These are phyloP conservation scores for Puya raimondii DNA, from an alignment of 176 grass and related monocot species.

Conservation along the genomic window DNA sequence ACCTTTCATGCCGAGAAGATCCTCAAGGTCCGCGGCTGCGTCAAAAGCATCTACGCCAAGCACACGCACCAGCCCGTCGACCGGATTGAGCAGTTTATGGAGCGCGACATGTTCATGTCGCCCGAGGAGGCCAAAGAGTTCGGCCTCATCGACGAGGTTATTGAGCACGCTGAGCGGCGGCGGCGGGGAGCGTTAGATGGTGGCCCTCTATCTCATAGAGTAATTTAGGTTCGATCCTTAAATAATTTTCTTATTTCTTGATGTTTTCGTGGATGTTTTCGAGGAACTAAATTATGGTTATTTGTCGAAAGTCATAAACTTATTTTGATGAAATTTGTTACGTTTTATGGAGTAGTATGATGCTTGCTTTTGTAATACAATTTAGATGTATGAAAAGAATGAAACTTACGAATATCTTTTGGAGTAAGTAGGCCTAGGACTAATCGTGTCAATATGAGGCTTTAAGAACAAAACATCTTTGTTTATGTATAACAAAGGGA, in stretches of 20 bases:
- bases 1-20: conserved; percentile 92
- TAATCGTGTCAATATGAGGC: too few species aligned
- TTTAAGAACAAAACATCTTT: too few species aligned
- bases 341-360: too few species aligned
- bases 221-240: neutral
- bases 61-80: conserved; percentile 53
- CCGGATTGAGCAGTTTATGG: conserved; percentile 67
- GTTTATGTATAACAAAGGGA: too few species aligned
- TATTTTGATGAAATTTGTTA: too few species aligned
- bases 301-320: neutral
- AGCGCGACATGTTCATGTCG: conserved; percentile 84
- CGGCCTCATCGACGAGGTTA: conserved; percentile 86
- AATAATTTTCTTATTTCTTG: neutral
- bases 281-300: neutral
- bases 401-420: too few species aligned
- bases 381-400: too few species aligned
- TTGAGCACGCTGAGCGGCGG: conserved; percentile 41
- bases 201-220: neutral
- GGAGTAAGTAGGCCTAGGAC: too few species aligned
- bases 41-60: conserved; percentile 76
- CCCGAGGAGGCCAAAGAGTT: conserved; percentile 77
- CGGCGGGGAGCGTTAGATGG: too few species aligned
- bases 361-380: too few species aligned
- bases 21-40: conserved; percentile 59
- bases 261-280: neutral